phyloP scores from a whole-genome alignment of 768 basidiomycete genomes.

The Boletus rubropictus region DNA sequence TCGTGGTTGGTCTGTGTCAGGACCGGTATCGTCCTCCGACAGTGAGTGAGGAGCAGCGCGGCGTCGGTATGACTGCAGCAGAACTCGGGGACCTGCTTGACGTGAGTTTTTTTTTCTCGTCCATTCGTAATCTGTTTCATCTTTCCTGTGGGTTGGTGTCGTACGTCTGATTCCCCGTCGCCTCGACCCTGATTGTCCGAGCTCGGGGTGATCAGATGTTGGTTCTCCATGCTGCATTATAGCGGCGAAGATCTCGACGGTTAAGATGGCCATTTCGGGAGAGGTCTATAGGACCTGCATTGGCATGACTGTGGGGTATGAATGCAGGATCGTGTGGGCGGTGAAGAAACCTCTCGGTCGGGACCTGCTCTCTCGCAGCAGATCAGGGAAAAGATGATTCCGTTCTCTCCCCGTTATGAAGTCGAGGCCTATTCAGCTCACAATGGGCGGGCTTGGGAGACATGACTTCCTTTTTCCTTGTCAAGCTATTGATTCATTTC shows the following conservation, averaged over 20 bases:
- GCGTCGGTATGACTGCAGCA: constrained; percentile 23
- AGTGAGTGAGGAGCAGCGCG: constrained; percentile 4
- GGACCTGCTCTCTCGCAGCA: constrained; percentile 3
- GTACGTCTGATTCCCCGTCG: constrained; percentile 6
- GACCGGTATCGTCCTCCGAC: constrained; percentile 13
- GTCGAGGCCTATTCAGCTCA: constrained; percentile 5
- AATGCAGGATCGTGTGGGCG: not conserved
- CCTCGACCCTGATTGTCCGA: constrained; percentile 15
- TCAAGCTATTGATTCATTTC: not conserved
- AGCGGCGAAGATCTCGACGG: constrained; percentile 13
- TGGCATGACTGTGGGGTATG: constrained; percentile 7
- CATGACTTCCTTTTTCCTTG: not conserved
- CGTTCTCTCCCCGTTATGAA: constrained; percentile 5
- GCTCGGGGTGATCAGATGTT: constrained; percentile 4
- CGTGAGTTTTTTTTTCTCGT: constrained; percentile 21
- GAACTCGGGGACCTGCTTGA: constrained; percentile 31
- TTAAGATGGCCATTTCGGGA: not conserved
- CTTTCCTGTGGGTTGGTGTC: not conserved
- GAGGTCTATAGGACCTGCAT: constrained; percentile 8
- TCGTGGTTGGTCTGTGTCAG: constrained; percentile 23
- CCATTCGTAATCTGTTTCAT: not conserved
- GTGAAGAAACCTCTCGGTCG: constrained; percentile 1
- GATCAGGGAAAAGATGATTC: not conserved
- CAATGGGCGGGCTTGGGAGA: not conserved
- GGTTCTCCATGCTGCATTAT: constrained; percentile 7